A percentile compares a stretch with the other conserved stretches of the same genome.
These are phyloP conservation scores for Sindora glabra DNA, from an alignment of 306 rosid species.

Conservation along the genomic window DNA sequence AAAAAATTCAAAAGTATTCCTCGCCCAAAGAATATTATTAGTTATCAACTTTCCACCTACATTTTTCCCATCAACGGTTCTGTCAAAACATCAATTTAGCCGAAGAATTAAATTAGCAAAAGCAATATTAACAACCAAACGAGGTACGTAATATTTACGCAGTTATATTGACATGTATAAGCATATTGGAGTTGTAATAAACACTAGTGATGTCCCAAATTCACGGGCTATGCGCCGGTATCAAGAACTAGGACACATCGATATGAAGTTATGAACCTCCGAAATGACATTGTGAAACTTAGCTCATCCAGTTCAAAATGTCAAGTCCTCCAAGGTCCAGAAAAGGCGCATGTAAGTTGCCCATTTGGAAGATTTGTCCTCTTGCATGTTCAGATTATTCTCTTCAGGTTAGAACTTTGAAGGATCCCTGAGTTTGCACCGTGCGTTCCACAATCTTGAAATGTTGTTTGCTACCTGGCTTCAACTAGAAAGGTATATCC, in stretches of 20 bases:
- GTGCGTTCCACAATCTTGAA: constrained; percentile 37
- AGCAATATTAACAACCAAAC: background rate
- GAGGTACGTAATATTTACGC: background rate
- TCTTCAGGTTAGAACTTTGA: constrained; percentile 37
- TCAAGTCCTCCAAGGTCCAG: constrained; percentile 12
- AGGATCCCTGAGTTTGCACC: constrained; percentile 40
- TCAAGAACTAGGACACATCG: too few relatives aligned
- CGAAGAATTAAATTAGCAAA: background rate
- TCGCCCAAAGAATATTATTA: too few relatives aligned
- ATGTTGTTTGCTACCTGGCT: constrained; percentile 47
- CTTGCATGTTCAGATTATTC: constrained; percentile 39
- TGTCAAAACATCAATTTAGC: background rate
- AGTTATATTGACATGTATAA: background rate
- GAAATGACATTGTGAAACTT: too few relatives aligned
- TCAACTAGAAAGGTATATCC: background rate
- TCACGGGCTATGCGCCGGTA: too few relatives aligned
- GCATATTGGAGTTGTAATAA: too few relatives aligned
- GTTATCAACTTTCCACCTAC: too few relatives aligned
- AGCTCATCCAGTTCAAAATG: background rate
- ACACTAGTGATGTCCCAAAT: too few relatives aligned
- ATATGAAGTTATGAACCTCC: background rate
- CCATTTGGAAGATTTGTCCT: constrained; percentile 48
- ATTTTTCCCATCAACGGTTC: too few relatives aligned
- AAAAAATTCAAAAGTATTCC: too few relatives aligned
- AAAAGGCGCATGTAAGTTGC: constrained; percentile 56